Evolutionary conservation across 768 basidiomycete species (phyloP).

Genomic region (Chalciporus pseudorubinellus): DNA sequence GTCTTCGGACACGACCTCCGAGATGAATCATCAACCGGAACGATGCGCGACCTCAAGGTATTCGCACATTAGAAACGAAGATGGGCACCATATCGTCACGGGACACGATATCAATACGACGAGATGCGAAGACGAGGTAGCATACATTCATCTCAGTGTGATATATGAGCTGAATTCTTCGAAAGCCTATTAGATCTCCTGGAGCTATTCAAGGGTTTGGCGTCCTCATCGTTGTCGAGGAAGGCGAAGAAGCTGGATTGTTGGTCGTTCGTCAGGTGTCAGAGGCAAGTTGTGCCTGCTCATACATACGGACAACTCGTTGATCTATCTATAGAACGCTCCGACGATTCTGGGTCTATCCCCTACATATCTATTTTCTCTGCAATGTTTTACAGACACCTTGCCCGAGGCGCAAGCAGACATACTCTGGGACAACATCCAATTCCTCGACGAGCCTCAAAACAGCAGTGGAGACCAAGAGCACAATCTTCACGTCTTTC

Average conservation of each 20-base stretch:
- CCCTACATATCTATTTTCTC: constrained; percentile 65
- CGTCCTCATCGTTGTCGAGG: constrained; percentile 71
- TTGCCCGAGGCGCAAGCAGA: constrained; percentile 65
- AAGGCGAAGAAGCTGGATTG: constrained; percentile 48
- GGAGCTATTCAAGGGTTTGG: constrained; percentile 83
- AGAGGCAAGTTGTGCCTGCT: constrained; percentile 47
- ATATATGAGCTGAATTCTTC: background rate
- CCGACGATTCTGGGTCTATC: constrained; percentile 72
- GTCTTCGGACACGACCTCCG: background rate
- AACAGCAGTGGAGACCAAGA: constrained; percentile 37
- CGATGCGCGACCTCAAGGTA: constrained; percentile 60
- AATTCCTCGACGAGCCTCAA: constrained; percentile 57
- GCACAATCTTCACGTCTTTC: constrained; percentile 63
- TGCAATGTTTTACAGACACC: constrained; percentile 70
- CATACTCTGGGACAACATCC: constrained; percentile 70
- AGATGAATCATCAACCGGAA: constrained; percentile 12
- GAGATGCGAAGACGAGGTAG: constrained; percentile 75
- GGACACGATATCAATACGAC: constrained; percentile 66
- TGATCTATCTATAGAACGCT: constrained; percentile 52
- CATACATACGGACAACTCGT: background rate
- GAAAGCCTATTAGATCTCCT: constrained; percentile 74
- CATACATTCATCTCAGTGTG: background rate
- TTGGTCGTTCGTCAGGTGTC: constrained; percentile 75
- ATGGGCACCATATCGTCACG: constrained; percentile 68
- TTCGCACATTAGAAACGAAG: constrained; percentile 56